Evolutionary conservation across 305 asterid species (phyloP).

Genomic region (Fraxinus latifolia): DNA sequence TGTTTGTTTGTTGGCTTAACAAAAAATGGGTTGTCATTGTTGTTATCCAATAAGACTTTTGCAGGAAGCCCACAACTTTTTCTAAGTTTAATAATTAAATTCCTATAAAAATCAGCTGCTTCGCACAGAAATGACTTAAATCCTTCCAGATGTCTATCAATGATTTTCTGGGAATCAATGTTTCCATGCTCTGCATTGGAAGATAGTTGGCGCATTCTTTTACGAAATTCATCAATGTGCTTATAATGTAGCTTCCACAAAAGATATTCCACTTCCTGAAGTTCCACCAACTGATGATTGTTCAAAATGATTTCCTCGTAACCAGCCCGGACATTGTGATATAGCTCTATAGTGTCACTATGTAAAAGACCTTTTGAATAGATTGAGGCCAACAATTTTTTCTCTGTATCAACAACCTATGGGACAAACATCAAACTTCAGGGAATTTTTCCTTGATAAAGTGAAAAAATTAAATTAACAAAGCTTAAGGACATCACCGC

Average conservation of each 20-base stretch:
- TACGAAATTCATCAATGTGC: slow-evolving; percentile 87
- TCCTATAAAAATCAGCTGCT: slow-evolving; percentile 58
- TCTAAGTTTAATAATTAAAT: slow-evolving; percentile 45
- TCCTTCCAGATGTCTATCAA: slow-evolving; percentile 42
- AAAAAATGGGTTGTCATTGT: slow-evolving; percentile 22
- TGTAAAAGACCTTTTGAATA: slow-evolving; percentile 55
- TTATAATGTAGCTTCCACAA: slow-evolving; percentile 85
- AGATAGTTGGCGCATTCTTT: slow-evolving; percentile 41
- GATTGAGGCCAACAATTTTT: slow-evolving; percentile 54
- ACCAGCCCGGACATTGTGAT: slow-evolving; percentile 49
- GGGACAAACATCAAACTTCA: slow-evolving; percentile 14
- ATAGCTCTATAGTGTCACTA: slow-evolving; percentile 48
- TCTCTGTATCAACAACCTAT: slow-evolving; percentile 58
- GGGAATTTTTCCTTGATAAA: neutral
- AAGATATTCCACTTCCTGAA: slow-evolving; percentile 68
- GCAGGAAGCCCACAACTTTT: slow-evolving; percentile 46
- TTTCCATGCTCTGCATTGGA: slow-evolving; percentile 31
- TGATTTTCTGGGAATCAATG: slow-evolving; percentile 25
- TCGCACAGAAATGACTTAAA: slow-evolving; percentile 67
- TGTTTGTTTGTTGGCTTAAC: slow-evolving; percentile 32
- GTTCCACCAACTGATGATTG: slow-evolving; percentile 44
- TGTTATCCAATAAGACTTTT: slow-evolving; percentile 36
- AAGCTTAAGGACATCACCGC: slow-evolving; percentile 47
- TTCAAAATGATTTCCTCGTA: slow-evolving; percentile 56
- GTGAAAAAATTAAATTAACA: neutral